Percentiles rank a stretch among this genome's conserved stretches.
Evolutionary conservation across 257 asterid genomes (phyloP).

Genomic region (Dorcoceras hygrometricum): DNA sequence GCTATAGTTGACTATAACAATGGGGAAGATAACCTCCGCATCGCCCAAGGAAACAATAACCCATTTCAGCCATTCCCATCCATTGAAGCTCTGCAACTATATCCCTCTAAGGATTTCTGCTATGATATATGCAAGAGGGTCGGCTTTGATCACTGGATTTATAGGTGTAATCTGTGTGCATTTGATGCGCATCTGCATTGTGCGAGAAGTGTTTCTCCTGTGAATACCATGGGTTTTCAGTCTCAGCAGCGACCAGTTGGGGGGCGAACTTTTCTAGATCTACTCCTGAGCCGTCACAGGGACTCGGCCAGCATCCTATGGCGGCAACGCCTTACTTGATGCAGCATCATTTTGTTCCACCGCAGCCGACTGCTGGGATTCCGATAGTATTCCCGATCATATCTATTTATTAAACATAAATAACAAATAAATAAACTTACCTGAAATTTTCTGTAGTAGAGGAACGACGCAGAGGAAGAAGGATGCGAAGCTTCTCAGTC

Average conservation of each 20-base stretch:
- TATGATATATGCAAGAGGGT: slow-evolving; percentile 43
- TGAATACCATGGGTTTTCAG: slow-evolving; percentile 17
- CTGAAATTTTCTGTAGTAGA: too few relatives aligned
- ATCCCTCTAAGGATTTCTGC: slow-evolving; percentile 27
- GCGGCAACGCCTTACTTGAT: slow-evolving; percentile 12
- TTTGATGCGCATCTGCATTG: slow-evolving; percentile 64
- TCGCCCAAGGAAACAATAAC: slow-evolving; percentile 4
- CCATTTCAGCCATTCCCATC: slow-evolving; percentile 52
- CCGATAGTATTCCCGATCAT: slow-evolving; percentile 21
- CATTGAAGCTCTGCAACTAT: slow-evolving; percentile 30
- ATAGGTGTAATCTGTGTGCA: slow-evolving; percentile 45
- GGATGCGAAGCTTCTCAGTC: too few relatives aligned
- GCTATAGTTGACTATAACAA: too few relatives aligned
- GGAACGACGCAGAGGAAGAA: too few relatives aligned
- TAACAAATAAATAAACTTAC: too few relatives aligned
- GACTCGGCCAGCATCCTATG: neutral
- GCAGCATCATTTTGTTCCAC: slow-evolving; percentile 14
- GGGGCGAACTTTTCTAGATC: slow-evolving; percentile 19
- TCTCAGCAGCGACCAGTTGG: slow-evolving; percentile 7
- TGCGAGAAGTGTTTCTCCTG: slow-evolving; percentile 22
- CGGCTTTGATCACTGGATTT: slow-evolving; percentile 51
- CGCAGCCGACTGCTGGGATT: slow-evolving; percentile 16
- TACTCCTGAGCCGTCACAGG: slow-evolving; percentile 24
- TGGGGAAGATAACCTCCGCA: neutral
- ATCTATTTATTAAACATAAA: too few relatives aligned